These are phyloP conservation scores for Paraphoma chrysanthemicola DNA, from an alignment of 2,329 filamentous ascomycete genomes.

Conservation along the genomic window DNA sequence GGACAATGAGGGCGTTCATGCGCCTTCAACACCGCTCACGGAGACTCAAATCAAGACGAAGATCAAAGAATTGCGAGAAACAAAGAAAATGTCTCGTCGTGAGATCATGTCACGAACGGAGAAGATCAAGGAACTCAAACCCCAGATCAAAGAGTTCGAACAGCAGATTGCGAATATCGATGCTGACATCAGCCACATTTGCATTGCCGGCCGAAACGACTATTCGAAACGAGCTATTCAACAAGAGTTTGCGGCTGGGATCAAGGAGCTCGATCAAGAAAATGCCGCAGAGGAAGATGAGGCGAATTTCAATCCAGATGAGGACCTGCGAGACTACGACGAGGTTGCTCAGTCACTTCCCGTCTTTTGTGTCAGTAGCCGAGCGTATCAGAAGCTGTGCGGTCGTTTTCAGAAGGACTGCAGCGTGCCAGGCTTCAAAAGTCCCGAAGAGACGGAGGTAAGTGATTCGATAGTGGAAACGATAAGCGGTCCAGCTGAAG, in stretches of 20 bases:
- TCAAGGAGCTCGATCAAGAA: conserved; percentile 67
- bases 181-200: conserved; percentile 47
- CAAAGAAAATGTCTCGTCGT: conserved; percentile 51
- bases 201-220: conserved; percentile 64
- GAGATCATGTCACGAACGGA: conserved; percentile 36
- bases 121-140: conserved; percentile 39
- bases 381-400: conserved; percentile 68
- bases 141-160: conserved; percentile 37
- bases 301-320: conserved; percentile 61
- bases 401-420: conserved; percentile 62
- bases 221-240: conserved; percentile 64
- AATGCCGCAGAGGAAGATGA: conserved; percentile 61
- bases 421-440: conserved; percentile 60
- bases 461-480: too few species aligned
- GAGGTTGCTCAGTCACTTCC: conserved; percentile 62
- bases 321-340: conserved; percentile 65
- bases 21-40: conserved; percentile 48
- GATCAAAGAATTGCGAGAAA: conserved; percentile 51
- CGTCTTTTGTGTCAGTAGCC: conserved; percentile 70
- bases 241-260: conserved; percentile 65
- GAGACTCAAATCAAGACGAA: conserved; percentile 51
- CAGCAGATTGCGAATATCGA: conserved; percentile 39
- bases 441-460: conserved; percentile 60
- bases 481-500: too few species aligned
- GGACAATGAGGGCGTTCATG: conserved; percentile 23